Base-by-base conservation (phyloP, 2,329 filamentous ascomycete genomes). In the Zymoseptoria pseudotritici region DNA sequence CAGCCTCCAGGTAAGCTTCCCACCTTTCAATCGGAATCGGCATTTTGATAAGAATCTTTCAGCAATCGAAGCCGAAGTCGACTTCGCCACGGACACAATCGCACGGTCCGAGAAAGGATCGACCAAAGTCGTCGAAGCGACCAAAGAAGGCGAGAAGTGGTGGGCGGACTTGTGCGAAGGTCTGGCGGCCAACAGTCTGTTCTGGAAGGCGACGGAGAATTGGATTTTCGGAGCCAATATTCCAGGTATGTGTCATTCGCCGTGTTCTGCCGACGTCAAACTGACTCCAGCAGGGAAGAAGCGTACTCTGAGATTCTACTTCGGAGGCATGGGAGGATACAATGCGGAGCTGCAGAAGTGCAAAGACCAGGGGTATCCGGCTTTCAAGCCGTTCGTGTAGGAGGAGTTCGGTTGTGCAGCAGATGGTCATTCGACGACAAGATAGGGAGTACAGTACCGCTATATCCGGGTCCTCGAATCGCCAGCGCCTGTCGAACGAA, bases 1-100 rank as follows among this genome's bases (percentile, higher is more conserved):
- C 63, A 72, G 1, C 74, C 73, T n/a, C 69, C 63, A 2, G 36
- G 50, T 55, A 10, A 50, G 42, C 22, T 1, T 13, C 19, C 50
- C n/a, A n/a, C n/a, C n/a, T 13, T 11, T 4, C 5, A 10, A 19
- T 11, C 6, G n/a, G n/a, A n/a, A n/a, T n/a, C n/a, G n/a, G 20
- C 50, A 21, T 21, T 10, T 11, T 52, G 20, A 51, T n/a, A 52
- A 20, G 8, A 7, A 51, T 21, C 46, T 9, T n/a, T 17, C 70
- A 17, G 67, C 69, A 1, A 70, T 75, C 46, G 74, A 76, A 60
- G 59, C 64, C 21, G 64, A 74, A 19, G 72, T 73, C 3, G 69
- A 75, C 31, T 68, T 67, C 26, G 61, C 69, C 26, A 63, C 66
- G 5, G 58, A 61, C 3, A 59, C 60, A 13, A 67, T 72, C 29